Evolutionary conservation across 2,329 filamentous ascomycete genomes (phyloP), one percentile per base, ranked within the genome.

Genomic region (Chaetomiaceae sp.): DNA sequence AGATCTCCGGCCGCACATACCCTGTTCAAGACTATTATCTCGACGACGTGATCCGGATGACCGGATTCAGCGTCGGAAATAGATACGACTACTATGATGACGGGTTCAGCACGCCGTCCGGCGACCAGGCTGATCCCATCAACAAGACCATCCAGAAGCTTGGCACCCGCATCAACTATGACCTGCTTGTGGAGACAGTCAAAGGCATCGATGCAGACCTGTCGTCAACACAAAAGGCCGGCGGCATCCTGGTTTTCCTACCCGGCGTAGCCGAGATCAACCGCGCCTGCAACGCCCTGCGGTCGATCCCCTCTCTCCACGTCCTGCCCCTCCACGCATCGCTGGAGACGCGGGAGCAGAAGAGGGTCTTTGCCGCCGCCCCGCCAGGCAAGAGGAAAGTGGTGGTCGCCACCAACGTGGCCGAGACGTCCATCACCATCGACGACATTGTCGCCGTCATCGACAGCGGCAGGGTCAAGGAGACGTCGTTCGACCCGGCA

Each of bases 371-470:
- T 67, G 78, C 82, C 25, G 77, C 78, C 14, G 74, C 94, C 4
- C 91, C 92, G 0, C 69, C 74, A 3, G 91, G 91, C 0, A 91
- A 89, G 71, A 81, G 94, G 33, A 99, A 99, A 71, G 83, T 99
- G 12, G 88, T 99, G 31, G 89, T 92, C 6, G 89, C 94, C 1
- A 99, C 94, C 40, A 99, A 99, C 64, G 92, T 99, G 2, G 94
- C 94, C 2, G 94, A 99, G 69, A 99, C 94, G 0, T 97, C 94
- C 2, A 97, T 99, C 68, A 99, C 94, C 0, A 99, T 99, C 56
- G 91, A 96, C 66, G 94, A 99, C 66, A 89, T 99, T 49, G 88
- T 97, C 2, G 92, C 89, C 2, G 94, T 99, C 42, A 92, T 99
- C 59, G 94, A 99, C 68, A 94, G 88, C 11, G 94, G 94, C 25